Base-by-base conservation (phyloP, 2,329 filamentous ascomycete species). In the Exserohilum turcica region DNA sequence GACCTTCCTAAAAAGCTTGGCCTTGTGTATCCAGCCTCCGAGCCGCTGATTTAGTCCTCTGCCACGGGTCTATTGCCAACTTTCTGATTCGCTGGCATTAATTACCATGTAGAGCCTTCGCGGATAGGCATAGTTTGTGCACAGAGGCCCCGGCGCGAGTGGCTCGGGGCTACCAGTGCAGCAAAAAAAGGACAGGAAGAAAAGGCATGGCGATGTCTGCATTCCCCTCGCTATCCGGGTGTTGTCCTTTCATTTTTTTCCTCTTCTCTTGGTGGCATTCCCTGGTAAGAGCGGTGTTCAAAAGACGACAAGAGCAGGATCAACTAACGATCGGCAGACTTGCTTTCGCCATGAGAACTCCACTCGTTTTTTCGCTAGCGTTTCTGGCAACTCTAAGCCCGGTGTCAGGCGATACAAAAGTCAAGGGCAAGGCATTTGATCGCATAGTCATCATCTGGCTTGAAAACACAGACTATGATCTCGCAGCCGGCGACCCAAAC, bases 371-470 rank as follows among this genome's bases (percentile, higher is more conserved):
- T 2, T 58, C 57, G 8, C 39, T 63, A 36, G 49, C 56, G n/a
- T 13, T 66, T 24, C 48, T 63, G 12, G 54, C 57, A 4, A 51
- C 21, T 12, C 2, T 54, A n/a, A 47, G 31, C 48, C 55, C 54
- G 8, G 84, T 81, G 28, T 86, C 81, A 70, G 39, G 32, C 31
- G 36, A 51, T 29, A 50, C 21, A 8, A 70, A 85, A 64, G 85
- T 92, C 45, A 81, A 84, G 68, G 90, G 90, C 57, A 85, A 87
- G 68, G 85, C 81, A 0, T 92, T 92, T 68, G 83, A 91, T 68
- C 85, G 89, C 13, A 83, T 90, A 56, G 85, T 85, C 49, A 83
- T 86, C 52, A 85, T 92, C 72, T 92, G 87, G 86, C 80, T 91
- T 42, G 90, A 92, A 77, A 92, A 92, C 71, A 89, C 86, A 43